Evolutionary conservation across 768 basidiomycete genomes (phyloP), one percentile per base, ranked within the genome.

Genomic region (Neoboletus magnificus): DNA sequence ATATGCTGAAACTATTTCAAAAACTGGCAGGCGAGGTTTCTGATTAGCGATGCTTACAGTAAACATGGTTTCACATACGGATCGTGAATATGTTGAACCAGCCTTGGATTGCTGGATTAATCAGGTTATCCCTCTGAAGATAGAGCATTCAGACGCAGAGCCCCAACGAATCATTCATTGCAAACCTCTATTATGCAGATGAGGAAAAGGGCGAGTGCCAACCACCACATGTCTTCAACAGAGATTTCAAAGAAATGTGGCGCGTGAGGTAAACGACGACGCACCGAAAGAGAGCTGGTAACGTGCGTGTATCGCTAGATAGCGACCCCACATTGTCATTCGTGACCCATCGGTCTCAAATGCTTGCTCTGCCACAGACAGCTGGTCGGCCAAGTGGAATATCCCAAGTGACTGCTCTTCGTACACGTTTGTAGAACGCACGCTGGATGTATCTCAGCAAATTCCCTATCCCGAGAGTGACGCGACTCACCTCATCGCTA

Each of bases 151-250:
- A 63, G 54, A 52, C 46, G 22, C 40, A 23, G 20, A 35, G 15
- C 15, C 11, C 5, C 16, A 30, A 8, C 22, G 27, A 30, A 15
- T 23, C 9, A 20, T 53, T 42, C 10, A 23, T 37, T 18, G 60
- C 79, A 56, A 57, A 91, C 92, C 81, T 98, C 97, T 58, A 97
- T 85, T 60, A 98, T 96, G 68, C 95, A 98, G 39, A 98, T 77
- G 2, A 97, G 71, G 73, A 94, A 93, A 13, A 98, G 71, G 0
- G 91, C 93, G 13, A 92, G 23, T 7, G 66, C 89, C 22, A 98
- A 71, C 93, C 93, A 97, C 96, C 95, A 97, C 82, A 98, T 93
- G 71, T 97, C 95, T 93, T 59, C 15, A n/a, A 45, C 42, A 13
- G 32, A n/a, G 16, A 46, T 40, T 56, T 55, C 10, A 59, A 46